A percentile compares a stretch with the other conserved stretches of the same genome.
Evolutionary conservation across 352 stramenopile species (phyloP).

Genomic region (Globisporangium uncinulatum): DNA sequence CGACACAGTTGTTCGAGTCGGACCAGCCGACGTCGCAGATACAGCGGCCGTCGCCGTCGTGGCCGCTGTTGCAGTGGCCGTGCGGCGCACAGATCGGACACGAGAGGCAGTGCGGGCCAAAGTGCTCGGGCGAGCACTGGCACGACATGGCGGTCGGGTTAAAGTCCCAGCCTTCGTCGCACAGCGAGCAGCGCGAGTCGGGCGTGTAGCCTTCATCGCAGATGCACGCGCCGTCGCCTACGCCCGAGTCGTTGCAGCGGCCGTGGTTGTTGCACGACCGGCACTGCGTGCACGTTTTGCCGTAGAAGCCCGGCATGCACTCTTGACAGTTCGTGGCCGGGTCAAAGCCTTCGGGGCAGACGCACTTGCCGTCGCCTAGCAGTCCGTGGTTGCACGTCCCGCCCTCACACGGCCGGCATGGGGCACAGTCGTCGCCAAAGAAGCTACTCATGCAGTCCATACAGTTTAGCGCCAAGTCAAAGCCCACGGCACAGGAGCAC

Average conservation of each 20-base stretch:
- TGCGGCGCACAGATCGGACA: slow-evolving; percentile 83
- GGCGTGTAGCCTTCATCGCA: slow-evolving; percentile 82
- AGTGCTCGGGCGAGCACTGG: slow-evolving; percentile 80
- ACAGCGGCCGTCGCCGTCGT: slow-evolving; percentile 75
- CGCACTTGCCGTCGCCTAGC: slow-evolving; percentile 65
- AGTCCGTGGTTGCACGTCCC: slow-evolving; percentile 79
- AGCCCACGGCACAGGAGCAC: slow-evolving; percentile 83
- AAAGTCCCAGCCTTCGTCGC: slow-evolving; percentile 83
- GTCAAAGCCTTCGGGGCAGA: slow-evolving; percentile 78
- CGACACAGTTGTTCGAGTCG: slow-evolving; percentile 85
- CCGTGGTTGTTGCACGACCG: slow-evolving; percentile 82
- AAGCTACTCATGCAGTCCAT: slow-evolving; percentile 84
- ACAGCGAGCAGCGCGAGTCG: slow-evolving; percentile 69
- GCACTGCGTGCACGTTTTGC: slow-evolving; percentile 68
- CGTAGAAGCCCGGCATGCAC: slow-evolving; percentile 68
- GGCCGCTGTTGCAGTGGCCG: slow-evolving; percentile 76
- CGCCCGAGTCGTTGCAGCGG: slow-evolving; percentile 63
- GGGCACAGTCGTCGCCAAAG: slow-evolving; percentile 59
- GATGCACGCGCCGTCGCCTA: slow-evolving; percentile 67
- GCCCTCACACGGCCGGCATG: slow-evolving; percentile 76
- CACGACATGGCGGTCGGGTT: slow-evolving; percentile 85
- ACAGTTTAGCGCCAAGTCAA: slow-evolving; percentile 63
- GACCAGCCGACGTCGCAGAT: slow-evolving; percentile 85
- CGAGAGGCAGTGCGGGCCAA: slow-evolving; percentile 67
- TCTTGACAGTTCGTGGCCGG: slow-evolving; percentile 68